phyloP scores from a whole-genome alignment of 2,329 filamentous ascomycete genomes.

The Stagonosporopsis cucurbitacearum region DNA sequence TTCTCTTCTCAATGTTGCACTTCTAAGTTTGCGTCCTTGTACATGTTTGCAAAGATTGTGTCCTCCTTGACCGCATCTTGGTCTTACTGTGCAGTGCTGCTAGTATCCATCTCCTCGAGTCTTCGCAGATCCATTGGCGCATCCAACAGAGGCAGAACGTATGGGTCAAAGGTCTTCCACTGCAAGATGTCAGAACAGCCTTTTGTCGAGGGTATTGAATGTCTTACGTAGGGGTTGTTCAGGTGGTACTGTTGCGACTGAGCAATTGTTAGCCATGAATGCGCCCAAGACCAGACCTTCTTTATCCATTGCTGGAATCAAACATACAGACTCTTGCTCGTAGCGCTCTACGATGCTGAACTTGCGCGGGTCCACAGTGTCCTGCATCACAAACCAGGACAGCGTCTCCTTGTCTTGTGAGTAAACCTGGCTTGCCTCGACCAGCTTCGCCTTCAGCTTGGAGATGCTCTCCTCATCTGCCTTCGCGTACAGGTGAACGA shows the following conservation, averaged over 20 bases:
- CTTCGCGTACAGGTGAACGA: conserved; percentile 74
- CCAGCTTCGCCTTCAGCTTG: conserved; percentile 73
- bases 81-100: conserved; percentile 48
- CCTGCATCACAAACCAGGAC: conserved; percentile 79
- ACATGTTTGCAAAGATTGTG: conserved; percentile 25
- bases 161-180: conserved; percentile 78
- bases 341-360: conserved; percentile 81
- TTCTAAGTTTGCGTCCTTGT: conserved; percentile 20
- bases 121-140: conserved; percentile 72
- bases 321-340: conserved; percentile 66
- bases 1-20: neutral
- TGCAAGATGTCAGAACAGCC: neutral
- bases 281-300: neutral
- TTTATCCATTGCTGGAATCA: neutral
- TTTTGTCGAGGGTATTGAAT: neutral
- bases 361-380: conserved; percentile 68
- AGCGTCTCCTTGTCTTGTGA: conserved; percentile 72
- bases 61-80: conserved; percentile 28
- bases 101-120: conserved; percentile 70
- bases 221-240: conserved; percentile 64
- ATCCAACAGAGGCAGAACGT: conserved; percentile 72
- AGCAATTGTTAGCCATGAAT: neutral
- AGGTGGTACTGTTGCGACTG: conserved; percentile 54
- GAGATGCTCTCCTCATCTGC: conserved; percentile 67
- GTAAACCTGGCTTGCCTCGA: conserved; percentile 77